Conservation (phyloP, 1,284 basidiomycete genomes). For the Sanguinoderma infundibulare region DNA sequence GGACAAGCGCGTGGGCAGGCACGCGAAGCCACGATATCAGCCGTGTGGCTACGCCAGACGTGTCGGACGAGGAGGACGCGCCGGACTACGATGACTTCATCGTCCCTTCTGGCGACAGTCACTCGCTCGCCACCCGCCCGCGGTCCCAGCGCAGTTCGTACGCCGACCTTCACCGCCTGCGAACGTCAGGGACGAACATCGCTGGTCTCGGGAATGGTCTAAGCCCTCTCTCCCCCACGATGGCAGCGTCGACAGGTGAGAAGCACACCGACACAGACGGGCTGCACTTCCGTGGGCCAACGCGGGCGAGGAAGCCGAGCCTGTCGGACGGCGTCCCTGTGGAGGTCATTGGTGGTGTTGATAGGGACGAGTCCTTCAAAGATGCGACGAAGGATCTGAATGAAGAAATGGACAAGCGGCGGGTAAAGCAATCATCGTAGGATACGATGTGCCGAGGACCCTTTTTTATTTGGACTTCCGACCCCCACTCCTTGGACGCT, state of each 20-base stretch:
- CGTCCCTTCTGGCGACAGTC: slow-evolving; percentile 55
- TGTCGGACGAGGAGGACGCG: slow-evolving; percentile 76
- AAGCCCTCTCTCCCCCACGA: slow-evolving; percentile 8
- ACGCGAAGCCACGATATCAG: slow-evolving; percentile 62
- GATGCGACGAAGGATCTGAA: slow-evolving; percentile 70
- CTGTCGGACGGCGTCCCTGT: slow-evolving; percentile 68
- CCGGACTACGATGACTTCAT: slow-evolving; percentile 85
- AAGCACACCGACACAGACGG: slow-evolving; percentile 39
- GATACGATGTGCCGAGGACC: not conserved
- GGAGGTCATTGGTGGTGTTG: slow-evolving; percentile 60
- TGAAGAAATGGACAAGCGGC: slow-evolving; percentile 54
- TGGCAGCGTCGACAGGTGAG: slow-evolving; percentile 16
- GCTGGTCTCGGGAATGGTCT: slow-evolving; percentile 9
- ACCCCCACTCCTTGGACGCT: not conserved
- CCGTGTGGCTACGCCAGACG: slow-evolving; percentile 67
- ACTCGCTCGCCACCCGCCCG: slow-evolving; percentile 44
- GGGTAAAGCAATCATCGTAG: slow-evolving; percentile 9
- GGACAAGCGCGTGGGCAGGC: slow-evolving; percentile 81
- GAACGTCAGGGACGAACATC: slow-evolving; percentile 32
- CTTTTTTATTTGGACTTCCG: not conserved
- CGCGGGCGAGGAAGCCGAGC: slow-evolving; percentile 61
- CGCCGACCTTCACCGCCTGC: slow-evolving; percentile 76
- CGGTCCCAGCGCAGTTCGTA: slow-evolving; percentile 76
- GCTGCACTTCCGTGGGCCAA: slow-evolving; percentile 45
- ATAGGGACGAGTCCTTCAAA: slow-evolving; percentile 52